phyloP scores from a whole-genome alignment of 805 yeast genomes.

The Cephaloascus fragrans region DNA sequence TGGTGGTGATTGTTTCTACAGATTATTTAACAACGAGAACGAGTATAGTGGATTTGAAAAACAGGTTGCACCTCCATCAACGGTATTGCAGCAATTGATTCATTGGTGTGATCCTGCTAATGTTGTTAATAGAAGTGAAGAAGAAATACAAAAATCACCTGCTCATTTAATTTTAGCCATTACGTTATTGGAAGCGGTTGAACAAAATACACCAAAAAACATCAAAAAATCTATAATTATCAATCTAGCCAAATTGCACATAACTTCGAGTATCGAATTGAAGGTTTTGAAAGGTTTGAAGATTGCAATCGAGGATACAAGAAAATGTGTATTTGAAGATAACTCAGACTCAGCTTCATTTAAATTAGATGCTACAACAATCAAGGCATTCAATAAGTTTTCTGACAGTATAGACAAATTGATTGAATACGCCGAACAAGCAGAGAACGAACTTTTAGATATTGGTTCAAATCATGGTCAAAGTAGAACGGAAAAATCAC shows the following conservation, averaged over 20 bases:
- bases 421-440: conserved; percentile 13
- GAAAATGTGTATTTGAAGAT: conserved; percentile 10
- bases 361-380: conserved; percentile 19
- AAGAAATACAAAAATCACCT: conserved; percentile 27
- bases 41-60: conserved; percentile 8
- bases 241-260: conserved; percentile 36
- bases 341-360: conserved; percentile 15
- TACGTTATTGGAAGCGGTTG: conserved; percentile 43
- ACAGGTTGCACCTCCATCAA: conserved; percentile 31
- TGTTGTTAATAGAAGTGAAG: conserved; percentile 39
- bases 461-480: neutral
- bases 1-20: conserved; percentile 54
- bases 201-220: conserved; percentile 38
- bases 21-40: conserved; percentile 36
- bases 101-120: conserved; percentile 81
- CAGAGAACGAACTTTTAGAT: conserved; percentile 7
- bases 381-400: conserved; percentile 21
- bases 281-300: conserved; percentile 20
- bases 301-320: conserved; percentile 24
- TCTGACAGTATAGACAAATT: conserved; percentile 13
- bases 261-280: conserved; percentile 18
- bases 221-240: conserved; percentile 43
- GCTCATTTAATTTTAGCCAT: conserved; percentile 49
- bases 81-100: conserved; percentile 59
- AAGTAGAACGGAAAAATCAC: neutral